Evolutionary conservation across 805 yeast species (phyloP).

Genomic region (Kluyveromyces aestuarii): DNA sequence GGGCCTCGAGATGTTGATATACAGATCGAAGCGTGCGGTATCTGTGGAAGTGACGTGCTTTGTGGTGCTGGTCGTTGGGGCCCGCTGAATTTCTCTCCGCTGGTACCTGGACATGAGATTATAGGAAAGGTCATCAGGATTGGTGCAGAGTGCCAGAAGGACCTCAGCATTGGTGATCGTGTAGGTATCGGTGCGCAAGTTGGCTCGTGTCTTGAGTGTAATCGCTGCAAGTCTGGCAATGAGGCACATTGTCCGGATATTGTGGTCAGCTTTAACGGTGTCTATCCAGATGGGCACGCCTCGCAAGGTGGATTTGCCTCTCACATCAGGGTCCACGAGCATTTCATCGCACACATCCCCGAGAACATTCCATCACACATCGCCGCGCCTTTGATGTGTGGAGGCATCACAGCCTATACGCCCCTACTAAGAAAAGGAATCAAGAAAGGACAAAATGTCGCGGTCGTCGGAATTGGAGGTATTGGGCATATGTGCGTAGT

Average conservation of each 20-base stretch:
- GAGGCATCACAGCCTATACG: constrained; percentile 46
- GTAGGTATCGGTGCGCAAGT: constrained; percentile 67
- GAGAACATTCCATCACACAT: constrained; percentile 32
- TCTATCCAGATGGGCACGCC: constrained; percentile 21
- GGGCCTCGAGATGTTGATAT: constrained; percentile 31
- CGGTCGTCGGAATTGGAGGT: constrained; percentile 40
- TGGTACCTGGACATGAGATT: constrained; percentile 54
- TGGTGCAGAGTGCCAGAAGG: constrained; percentile 36
- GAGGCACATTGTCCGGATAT: constrained; percentile 42
- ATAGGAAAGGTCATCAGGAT: constrained; percentile 45
- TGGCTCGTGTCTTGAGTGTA: constrained; percentile 48
- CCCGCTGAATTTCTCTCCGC: constrained; percentile 14
- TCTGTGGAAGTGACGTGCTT: constrained; percentile 46
- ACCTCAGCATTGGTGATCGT: constrained; percentile 42
- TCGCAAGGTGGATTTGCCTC: constrained; percentile 43
- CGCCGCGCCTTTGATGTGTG: constrained; percentile 50
- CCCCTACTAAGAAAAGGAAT: constrained; percentile 31
- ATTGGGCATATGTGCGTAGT: constrained; percentile 39
- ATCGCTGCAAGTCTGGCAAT: constrained; percentile 40
- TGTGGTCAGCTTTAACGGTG: constrained; percentile 40
- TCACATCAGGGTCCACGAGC: constrained; percentile 35
- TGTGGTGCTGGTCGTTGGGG: constrained; percentile 5
- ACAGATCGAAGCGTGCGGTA: constrained; percentile 46
- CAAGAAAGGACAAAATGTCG: constrained; percentile 33
- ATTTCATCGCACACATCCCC: constrained; percentile 41